Evolutionary conservation across 1,284 basidiomycete species (phyloP), one percentile per base, ranked within the genome.

Genomic region (Vanrija pseudolonga): DNA sequence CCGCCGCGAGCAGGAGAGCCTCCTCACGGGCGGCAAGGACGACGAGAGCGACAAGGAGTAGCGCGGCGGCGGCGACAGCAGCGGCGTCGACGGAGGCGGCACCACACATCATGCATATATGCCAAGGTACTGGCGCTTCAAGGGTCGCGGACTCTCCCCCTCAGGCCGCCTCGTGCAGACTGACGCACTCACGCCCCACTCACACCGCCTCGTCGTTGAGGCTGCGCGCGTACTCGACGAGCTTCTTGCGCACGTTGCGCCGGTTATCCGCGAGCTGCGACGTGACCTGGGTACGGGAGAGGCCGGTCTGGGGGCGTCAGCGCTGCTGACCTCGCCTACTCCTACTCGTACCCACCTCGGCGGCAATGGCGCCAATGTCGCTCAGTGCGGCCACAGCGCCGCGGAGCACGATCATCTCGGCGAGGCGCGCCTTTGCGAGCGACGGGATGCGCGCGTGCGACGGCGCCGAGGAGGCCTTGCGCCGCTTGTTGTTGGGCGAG

Each of bases 241-340:
- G 43, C 20, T 23, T n/a, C 40, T 38, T 18, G 37, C 64, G 53
- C 18, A 71, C 22, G 50, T 71, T 71, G 37, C 50, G 45, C 14
- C 68, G 58, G 32, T 64, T 64, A n/a, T 60, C 57, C 4, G 54
- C 53, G n/a, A 71, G 45, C 57, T 69, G 67, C 19, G 55, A 61
- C 42, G 52, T 53, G 55, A 68, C 59, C 55, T 71, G 68, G 26
- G 56, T 56, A n/a, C 45, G 56, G 2, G 62, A 65, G 50, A 67
- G 48, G 17, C 67, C 67, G 18, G 65, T 67, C 68, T 71, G 44
- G 19, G 3, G 26, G 26, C 4, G 23, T 55, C 22, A 54, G 52
- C 43, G 6, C 18, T 20, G 12, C n/a, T n/a, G n/a, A n/a, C 2
- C 40, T 28, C 23, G 20, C 23, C 8, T 26, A n/a, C n/a, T 8